Conservation (phyloP, 1,284 basidiomycete genomes). For the Rhodotorula sp. region DNA sequence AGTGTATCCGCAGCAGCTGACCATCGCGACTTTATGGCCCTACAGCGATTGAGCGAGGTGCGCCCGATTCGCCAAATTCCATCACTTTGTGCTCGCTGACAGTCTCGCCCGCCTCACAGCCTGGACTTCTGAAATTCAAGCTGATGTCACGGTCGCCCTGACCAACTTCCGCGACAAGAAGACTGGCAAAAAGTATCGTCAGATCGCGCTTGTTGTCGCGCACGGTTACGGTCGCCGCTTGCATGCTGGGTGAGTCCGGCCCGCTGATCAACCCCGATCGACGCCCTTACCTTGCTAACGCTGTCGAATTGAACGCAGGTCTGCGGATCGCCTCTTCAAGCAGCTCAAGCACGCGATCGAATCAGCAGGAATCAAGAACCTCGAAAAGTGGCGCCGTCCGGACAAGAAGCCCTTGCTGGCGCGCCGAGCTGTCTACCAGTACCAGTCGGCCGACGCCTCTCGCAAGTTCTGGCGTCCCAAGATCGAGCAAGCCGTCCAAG, state of each 20-base stretch:
- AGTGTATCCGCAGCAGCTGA: too few relatives aligned
- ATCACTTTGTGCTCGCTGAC: neutral
- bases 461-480: conserved; percentile 33
- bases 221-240: conserved; percentile 37
- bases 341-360: conserved; percentile 34
- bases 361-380: conserved; percentile 9
- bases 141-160: conserved; percentile 41
- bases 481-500: conserved; percentile 12
- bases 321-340: conserved; percentile 33
- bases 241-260: neutral
- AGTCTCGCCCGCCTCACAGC: conserved; percentile 9
- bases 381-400: conserved; percentile 37
- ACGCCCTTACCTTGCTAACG: neutral
- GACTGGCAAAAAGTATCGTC: conserved; percentile 29
- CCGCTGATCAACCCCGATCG: neutral
- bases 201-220: conserved; percentile 43
- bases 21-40: neutral
- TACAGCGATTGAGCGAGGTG: conserved; percentile 35
- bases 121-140: conserved; percentile 42
- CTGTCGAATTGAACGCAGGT: neutral
- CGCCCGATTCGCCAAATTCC: neutral
- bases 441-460: conserved; percentile 5
- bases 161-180: conserved; percentile 33
- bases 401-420: conserved; percentile 39
- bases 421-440: conserved; percentile 29